Evolutionary conservation across 306 rosid species (phyloP), one percentile per base, ranked within the genome.

Genomic region (Glycine soja): DNA sequence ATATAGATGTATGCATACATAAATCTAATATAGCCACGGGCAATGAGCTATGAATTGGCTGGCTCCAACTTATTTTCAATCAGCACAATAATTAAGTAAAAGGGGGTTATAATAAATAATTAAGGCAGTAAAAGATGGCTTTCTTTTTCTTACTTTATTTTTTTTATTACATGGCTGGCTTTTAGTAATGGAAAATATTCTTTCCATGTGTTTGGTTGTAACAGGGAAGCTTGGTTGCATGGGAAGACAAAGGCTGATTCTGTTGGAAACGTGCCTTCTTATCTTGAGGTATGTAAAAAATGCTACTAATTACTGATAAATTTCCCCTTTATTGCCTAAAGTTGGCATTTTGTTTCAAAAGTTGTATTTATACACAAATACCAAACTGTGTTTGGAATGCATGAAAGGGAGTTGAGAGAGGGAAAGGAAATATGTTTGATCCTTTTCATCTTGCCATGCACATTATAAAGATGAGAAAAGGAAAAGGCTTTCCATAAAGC

Each of bases 171-270:
- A 85, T 87, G 86, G 87, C 86, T 87, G 86, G 87, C 86, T 86
- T 87, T 86, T 72, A 79, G 73, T 90, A 86, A 90, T 85, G 72
- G 83, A 78, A 83, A 87, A 72, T 86, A 78, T 85, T 85, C 89
- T 72, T 64, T 63, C 81, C 7, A 64, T 68, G 69, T 91, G 87
- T 80, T 86, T 87, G 83, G 76, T 87, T 88, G 78, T 87, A 83
- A 90, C 91, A 95, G 97, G 86, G 98, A 92, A 91, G 92, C 91
- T 87, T 92, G 94, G 92, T 89, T 95, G 90, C 90, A 92, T 86
- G 90, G 95, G 48, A 90, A 84, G 77, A 84, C 91, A 88, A 91
- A 90, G 87, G 86, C 40, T 40, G 86, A 90, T 83, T 92, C 90
- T 84, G 75, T 82, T 53, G 87, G 90, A 80, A 89, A 88, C 72